Conservation (phyloP, 345 rosid species). For the Lagerstroemia speciosa region DNA sequence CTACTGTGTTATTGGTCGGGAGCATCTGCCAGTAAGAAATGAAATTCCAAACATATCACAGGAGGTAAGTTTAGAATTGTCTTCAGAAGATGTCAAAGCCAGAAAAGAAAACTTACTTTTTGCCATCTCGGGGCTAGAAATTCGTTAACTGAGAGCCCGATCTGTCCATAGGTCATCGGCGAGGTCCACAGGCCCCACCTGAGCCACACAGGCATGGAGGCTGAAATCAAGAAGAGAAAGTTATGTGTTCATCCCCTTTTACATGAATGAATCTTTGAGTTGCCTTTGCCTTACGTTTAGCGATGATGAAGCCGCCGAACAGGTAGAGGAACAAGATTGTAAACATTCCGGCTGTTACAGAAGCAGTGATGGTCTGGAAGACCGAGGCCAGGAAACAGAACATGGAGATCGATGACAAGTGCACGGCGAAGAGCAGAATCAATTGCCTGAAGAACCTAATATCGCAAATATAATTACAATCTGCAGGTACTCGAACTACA, state of each 20-base stretch:
- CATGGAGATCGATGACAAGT: constrained; percentile 56
- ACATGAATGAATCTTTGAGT: too few species aligned
- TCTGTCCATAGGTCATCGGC: constrained; percentile 60
- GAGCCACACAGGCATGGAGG: constrained; percentile 64
- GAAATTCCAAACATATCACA: too few species aligned
- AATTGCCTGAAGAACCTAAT: constrained; percentile 56
- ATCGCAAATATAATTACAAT: too few species aligned
- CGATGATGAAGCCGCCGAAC: constrained; percentile 58
- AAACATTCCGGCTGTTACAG: constrained; percentile 44
- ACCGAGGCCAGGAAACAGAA: constrained; percentile 59
- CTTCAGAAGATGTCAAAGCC: background rate
- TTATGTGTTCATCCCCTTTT: background rate
- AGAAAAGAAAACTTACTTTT: constrained; percentile 25
- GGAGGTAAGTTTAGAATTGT: too few species aligned
- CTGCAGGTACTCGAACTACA: too few species aligned
- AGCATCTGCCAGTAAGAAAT: constrained; percentile 15
- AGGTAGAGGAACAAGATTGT: constrained; percentile 27
- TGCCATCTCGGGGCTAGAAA: constrained; percentile 75
- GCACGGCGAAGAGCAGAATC: constrained; percentile 46
- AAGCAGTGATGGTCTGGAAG: constrained; percentile 38
- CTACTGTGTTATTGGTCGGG: constrained; percentile 36
- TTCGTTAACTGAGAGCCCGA: constrained; percentile 57
- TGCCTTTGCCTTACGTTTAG: constrained; percentile 46
- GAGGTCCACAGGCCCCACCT: constrained; percentile 71
- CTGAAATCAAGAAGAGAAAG: constrained; percentile 24